These are phyloP conservation scores for Trichoderma atroviride DNA, from an alignment of 2,329 filamentous ascomycete genomes.

Conservation along the genomic window DNA sequence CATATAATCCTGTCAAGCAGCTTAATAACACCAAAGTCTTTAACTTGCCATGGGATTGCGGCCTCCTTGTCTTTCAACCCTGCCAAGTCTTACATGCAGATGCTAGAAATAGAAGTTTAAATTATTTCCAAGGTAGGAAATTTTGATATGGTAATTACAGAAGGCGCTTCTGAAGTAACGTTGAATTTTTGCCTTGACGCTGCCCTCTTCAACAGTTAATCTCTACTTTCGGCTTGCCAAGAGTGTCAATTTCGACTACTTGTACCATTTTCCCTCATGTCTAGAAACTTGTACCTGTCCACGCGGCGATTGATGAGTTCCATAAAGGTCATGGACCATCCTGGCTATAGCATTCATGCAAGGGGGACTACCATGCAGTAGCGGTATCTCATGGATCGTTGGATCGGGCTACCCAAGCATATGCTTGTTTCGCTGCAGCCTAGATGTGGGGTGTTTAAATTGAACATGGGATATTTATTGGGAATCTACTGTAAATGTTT, in stretches of 20 bases:
- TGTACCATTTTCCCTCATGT: not conserved
- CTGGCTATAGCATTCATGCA: not conserved
- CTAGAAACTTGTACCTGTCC: not conserved
- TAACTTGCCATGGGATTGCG: not conserved
- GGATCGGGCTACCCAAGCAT: not conserved
- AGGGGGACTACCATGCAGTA: not conserved
- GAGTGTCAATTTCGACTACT: not conserved
- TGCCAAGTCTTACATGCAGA: constrained; percentile 1
- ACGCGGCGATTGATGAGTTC: not conserved
- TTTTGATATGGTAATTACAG: not conserved
- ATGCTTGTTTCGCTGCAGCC: not conserved
- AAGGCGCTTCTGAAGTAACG: not conserved
- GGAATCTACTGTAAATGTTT: not conserved
- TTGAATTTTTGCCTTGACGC: not conserved
- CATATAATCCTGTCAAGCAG: not conserved
- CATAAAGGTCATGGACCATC: not conserved
- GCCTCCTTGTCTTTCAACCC: not conserved
- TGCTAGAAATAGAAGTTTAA: not conserved
- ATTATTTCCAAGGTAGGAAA: not conserved
- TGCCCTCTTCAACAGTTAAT: not conserved
- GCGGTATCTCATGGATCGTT: not conserved
- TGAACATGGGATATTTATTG: not conserved
- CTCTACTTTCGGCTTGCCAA: not conserved
- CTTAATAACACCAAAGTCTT: not conserved
- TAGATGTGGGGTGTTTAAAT: not conserved